Conservation (phyloP, 306 rosid species). For the Ammopiptanthus mongolicus region DNA sequence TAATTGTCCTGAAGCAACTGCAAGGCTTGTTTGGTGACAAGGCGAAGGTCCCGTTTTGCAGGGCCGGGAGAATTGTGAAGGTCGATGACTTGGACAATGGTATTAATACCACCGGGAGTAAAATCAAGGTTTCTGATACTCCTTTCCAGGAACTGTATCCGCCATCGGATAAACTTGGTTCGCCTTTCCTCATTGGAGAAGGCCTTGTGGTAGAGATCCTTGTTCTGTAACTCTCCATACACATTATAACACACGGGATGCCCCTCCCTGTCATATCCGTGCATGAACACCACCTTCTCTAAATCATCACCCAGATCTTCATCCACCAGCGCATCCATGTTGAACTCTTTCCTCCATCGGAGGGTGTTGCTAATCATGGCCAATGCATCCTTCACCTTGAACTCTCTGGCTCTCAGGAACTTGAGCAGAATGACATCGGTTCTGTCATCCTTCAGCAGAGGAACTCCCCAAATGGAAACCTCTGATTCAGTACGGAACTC, state of each 20-base stretch:
- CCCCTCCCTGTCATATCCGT: conserved; percentile 56
- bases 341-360: conserved; percentile 67
- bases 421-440: conserved; percentile 77
- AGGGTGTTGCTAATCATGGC: conserved; percentile 64
- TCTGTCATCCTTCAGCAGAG: conserved; percentile 65
- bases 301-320: conserved; percentile 77
- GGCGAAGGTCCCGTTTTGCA: conserved; percentile 61
- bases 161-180: conserved; percentile 62
- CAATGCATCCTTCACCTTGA: conserved; percentile 61
- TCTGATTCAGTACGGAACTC: no score
- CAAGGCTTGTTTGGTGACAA: conserved; percentile 83
- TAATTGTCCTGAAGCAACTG: conserved; percentile 90
- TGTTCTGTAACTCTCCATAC: conserved; percentile 91
- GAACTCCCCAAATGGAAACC: conserved; percentile 77
- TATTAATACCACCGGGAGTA: conserved; percentile 53
- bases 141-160: conserved; percentile 81
- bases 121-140: conserved; percentile 83
- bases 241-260: conserved; percentile 90
- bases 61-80: conserved; percentile 85
- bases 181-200: conserved; percentile 56
- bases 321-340: conserved; percentile 53
- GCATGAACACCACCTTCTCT: conserved; percentile 87
- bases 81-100: conserved; percentile 82
- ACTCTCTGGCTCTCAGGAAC: conserved; percentile 83
- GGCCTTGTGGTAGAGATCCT: conserved; percentile 60